Evolutionary conservation across 2,329 filamentous ascomycete species (phyloP), one percentile per base, ranked within the genome.

Genomic region (Biscogniauxia marginata): DNA sequence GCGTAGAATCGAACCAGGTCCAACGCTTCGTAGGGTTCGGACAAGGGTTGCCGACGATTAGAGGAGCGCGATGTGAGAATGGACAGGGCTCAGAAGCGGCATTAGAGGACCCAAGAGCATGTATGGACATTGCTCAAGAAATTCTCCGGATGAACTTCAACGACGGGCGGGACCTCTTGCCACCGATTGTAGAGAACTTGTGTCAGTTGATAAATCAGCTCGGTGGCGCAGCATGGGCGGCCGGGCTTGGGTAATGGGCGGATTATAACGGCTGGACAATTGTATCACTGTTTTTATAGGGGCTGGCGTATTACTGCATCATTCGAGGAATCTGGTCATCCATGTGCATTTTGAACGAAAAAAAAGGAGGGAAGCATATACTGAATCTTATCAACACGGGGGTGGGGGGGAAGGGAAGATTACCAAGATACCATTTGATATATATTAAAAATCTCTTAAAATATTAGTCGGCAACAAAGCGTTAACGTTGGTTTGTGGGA

Each of bases 151-250:
- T 74, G 43, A 85, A 86, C 68, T 84, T 79, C 56, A 63, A 70
- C 13, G 72, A 69, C 1, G 73, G 71, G 0, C 71, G 74, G 24
- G 77, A 79, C 24, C 68, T 71, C 7, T 63, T 78, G 56, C 84
- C 87, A 11, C 81, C 86, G 0, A 77, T 91, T 46, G 85, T 89
- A 1, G 86, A 88, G 63, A 90, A 89, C 58, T 68, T 90, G 49
- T 81, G 85, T 47, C 79, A 84, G 47, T 71, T 90, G 62, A 81
- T 90, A 64, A 80, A 80, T 59, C 84, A 86, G 60, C 69, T 89
- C 52, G 80, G 81, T 3, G 76, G 77, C 62, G 80, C 81, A 3
- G 79, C 80, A 8, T 70, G 71, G 66, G 71, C 67, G 13, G 71
- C 74, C 19, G 71, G 71, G 22, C 54, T 73, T 11, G 47, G 56